Base-by-base conservation (phyloP, 768 basidiomycete species). In the Coprinopsis sp. region DNA sequence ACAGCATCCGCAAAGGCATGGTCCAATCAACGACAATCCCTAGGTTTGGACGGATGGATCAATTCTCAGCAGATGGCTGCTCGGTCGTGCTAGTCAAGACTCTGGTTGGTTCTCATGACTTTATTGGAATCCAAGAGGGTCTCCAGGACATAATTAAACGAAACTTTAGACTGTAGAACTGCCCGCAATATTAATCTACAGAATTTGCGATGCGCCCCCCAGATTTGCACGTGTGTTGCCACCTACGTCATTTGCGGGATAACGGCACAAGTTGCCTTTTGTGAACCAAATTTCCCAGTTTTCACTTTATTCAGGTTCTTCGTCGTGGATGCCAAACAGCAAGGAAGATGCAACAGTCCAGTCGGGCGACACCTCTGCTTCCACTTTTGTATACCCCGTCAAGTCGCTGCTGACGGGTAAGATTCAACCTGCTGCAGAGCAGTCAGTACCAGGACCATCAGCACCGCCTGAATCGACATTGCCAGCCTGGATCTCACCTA, bases 81-180 rank as follows among this genome's bases (percentile, higher is more conserved):
- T 77, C 72, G 46, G 72, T 87, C 3, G 69, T 74, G 13, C 75
- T 81, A 13, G 67, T 87, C 30, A 81, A 81, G 65, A 79, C 81
- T 2, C 57, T 72, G 41, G 78, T 69, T 46, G 88, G 88, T 11
- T 76, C 73, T 1, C 87, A 91, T 52, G 74, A 80, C 47, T 68
- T 70, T 44, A 53, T 89, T 14, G 82, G 79, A 11, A 59, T 76
- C 3, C 76, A 84, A 51, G 87, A 90, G 52, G 87, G 87, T 1
- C 72, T 89, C 24, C 81, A 87, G 50, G 87, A 88, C 59, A 68
- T 78, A 30, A 78, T 82, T 13, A 44, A 44, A 33, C 46, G 23
- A 16, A 47, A 31, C 34, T 33, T 43, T 42, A 18, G 40, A 28
- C 30, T 42, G n/a, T 42, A 42, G 18, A n/a, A 7, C 19, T 19